phyloP scores from a whole-genome alignment of 352 stramenopile species.

The Globisporangium carolinianum region DNA sequence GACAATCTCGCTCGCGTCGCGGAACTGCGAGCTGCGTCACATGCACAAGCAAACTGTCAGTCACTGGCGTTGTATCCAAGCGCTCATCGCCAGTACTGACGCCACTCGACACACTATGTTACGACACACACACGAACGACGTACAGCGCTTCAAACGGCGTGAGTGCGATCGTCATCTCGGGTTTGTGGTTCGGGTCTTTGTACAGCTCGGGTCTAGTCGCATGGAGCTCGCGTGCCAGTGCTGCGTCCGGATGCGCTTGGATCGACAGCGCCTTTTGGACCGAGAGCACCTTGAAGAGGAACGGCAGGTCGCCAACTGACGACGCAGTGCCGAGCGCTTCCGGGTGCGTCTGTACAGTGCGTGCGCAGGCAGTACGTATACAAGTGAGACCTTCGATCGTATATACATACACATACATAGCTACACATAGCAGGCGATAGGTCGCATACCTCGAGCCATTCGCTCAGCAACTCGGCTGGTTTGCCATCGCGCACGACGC shows the following conservation, averaged over 20 bases:
- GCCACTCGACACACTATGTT: too few relatives aligned
- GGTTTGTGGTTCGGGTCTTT: slow-evolving; percentile 99
- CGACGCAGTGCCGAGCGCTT: slow-evolving; percentile 17
- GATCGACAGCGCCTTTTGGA: slow-evolving; percentile 97
- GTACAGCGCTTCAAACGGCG: slow-evolving; percentile 92
- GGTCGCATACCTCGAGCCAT: slow-evolving; percentile 25
- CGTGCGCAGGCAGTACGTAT: background rate
- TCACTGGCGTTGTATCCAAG: background rate
- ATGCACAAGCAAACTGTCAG: background rate
- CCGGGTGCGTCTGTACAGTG: slow-evolving; percentile 24
- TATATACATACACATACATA: slow-evolving; percentile 11
- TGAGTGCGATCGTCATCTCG: slow-evolving; percentile 98
- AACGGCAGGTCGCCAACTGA: slow-evolving; percentile 89
- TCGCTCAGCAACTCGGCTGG: slow-evolving; percentile 59
- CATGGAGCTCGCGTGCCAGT: slow-evolving; percentile 76
- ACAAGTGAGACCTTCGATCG: background rate
- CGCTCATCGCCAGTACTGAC: background rate
- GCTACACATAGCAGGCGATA: slow-evolving; percentile 1
- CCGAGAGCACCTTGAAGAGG: slow-evolving; percentile 98
- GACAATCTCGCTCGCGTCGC: slow-evolving; percentile 81
- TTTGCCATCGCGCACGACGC: slow-evolving; percentile 43
- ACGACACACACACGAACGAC: slow-evolving; percentile 7
- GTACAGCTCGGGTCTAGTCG: slow-evolving; percentile 90
- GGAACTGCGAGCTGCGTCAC: slow-evolving; percentile 79
- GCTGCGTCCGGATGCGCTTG: slow-evolving; percentile 88